These are phyloP conservation scores for Rhizopogon roseolus DNA, from an alignment of 768 basidiomycete genomes.

Conservation along the genomic window DNA sequence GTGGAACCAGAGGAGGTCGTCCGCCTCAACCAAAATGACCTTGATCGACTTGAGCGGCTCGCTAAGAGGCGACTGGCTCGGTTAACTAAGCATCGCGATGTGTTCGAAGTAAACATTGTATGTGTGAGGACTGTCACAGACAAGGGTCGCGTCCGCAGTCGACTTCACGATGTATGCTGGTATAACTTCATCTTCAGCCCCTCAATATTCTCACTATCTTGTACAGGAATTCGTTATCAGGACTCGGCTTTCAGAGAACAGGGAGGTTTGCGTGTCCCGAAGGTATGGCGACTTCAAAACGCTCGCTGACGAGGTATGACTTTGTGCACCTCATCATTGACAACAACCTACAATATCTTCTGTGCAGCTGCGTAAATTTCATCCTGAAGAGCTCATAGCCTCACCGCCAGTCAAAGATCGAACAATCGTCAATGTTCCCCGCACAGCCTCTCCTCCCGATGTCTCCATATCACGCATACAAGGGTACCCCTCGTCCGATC, in stretches of 20 bases:
- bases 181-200: slow-evolving; percentile 2
- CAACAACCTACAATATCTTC: slow-evolving; percentile 6
- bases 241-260: slow-evolving; percentile 66
- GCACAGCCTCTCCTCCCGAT: slow-evolving; percentile 15
- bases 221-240: slow-evolving; percentile 91
- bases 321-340: neutral
- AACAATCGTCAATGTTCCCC: slow-evolving; percentile 54
- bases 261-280: slow-evolving; percentile 84
- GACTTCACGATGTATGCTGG: slow-evolving; percentile 77
- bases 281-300: slow-evolving; percentile 95
- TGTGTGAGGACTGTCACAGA: slow-evolving; percentile 80
- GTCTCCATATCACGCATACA: slow-evolving; percentile 52
- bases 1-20: slow-evolving; percentile 86
- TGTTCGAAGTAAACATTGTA: slow-evolving; percentile 89
- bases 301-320: slow-evolving; percentile 72
- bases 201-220: slow-evolving; percentile 3
- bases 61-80: slow-evolving; percentile 59
- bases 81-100: slow-evolving; percentile 40
- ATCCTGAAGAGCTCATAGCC: slow-evolving; percentile 77
- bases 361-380: slow-evolving; percentile 74
- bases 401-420: slow-evolving; percentile 88
- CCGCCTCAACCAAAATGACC: slow-evolving; percentile 78
- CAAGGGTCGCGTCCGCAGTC: slow-evolving; percentile 81
- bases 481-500: slow-evolving; percentile 31
- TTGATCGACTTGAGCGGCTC: slow-evolving; percentile 70